These are phyloP conservation scores for Gyromitra esculenta DNA, from an alignment of 2,329 filamentous ascomycete genomes.

Conservation along the genomic window DNA sequence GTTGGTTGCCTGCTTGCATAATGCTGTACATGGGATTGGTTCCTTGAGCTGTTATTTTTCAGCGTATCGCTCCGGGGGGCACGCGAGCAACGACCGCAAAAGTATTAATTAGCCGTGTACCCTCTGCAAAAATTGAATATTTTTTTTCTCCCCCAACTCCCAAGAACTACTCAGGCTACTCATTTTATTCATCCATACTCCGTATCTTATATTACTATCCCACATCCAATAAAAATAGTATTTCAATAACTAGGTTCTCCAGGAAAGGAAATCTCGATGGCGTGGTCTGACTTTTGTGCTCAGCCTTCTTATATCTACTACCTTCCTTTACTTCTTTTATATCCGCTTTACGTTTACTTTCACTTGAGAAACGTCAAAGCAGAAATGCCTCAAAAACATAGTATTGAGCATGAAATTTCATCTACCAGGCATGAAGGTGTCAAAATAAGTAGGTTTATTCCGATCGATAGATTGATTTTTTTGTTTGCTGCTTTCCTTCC, in stretches of 20 bases:
- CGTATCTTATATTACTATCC: neutral
- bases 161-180: constrained; percentile 14
- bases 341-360: constrained; percentile 33
- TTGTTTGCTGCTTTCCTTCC: neutral
- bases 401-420: constrained; percentile 18
- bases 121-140: constrained; percentile 26
- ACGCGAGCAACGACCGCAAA: constrained; percentile 32
- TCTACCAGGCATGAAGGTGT: neutral
- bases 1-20: constrained; percentile 33
- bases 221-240: neutral
- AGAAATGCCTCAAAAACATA: constrained; percentile 30
- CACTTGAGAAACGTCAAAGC: constrained; percentile 10
- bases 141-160: neutral
- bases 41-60: constrained; percentile 28
- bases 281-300: constrained; percentile 23
- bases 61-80: constrained; percentile 17
- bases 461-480: neutral
- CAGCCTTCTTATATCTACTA: constrained; percentile 35
- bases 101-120: constrained; percentile 46
- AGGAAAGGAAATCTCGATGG: constrained; percentile 14
- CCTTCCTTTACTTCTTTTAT: constrained; percentile 36
- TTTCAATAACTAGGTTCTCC: neutral
- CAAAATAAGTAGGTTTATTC: constrained; percentile 11
- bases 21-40: constrained; percentile 21
- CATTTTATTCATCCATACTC: constrained; percentile 10